A percentile compares a stretch with the other conserved stretches of the same genome.
These are phyloP conservation scores for Aspergillus neotritici DNA, from an alignment of 2,329 filamentous ascomycete genomes.

Conservation along the genomic window DNA sequence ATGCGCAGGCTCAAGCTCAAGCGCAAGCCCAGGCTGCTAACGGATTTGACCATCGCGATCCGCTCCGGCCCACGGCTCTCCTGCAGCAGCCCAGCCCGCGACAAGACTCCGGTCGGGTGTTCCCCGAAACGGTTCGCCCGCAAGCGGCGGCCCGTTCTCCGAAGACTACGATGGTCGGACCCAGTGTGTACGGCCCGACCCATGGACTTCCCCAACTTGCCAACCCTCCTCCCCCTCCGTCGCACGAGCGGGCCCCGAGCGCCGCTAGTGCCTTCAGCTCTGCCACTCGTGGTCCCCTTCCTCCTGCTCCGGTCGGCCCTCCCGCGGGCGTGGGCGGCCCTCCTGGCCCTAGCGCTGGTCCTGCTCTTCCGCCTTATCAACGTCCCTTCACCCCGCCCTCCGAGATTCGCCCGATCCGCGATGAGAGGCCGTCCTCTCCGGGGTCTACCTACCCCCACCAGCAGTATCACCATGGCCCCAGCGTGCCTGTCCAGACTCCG, in stretches of 20 bases:
- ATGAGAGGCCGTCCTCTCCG: slow-evolving; percentile 85
- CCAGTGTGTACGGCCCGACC: slow-evolving; percentile 46
- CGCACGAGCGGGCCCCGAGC: slow-evolving; percentile 35
- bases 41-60: slow-evolving; percentile 74
- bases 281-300: slow-evolving; percentile 41
- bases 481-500: slow-evolving; percentile 42
- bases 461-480: slow-evolving; percentile 70
- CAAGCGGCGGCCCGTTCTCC: slow-evolving; percentile 56
- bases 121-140: slow-evolving; percentile 58
- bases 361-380: slow-evolving; percentile 67
- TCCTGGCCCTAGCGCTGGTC: slow-evolving; percentile 49
- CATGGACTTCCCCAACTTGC: slow-evolving; percentile 49
- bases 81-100: slow-evolving; percentile 71
- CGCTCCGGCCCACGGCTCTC: slow-evolving; percentile 61
- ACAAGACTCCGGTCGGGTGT: slow-evolving; percentile 63
- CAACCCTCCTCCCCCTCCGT: slow-evolving; percentile 41
- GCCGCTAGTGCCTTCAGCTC: slow-evolving; percentile 24
- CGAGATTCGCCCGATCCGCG: slow-evolving; percentile 75
- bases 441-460: slow-evolving; percentile 79
- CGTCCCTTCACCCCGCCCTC: slow-evolving; percentile 71
- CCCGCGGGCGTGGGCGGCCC: slow-evolving; percentile 48
- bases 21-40: slow-evolving; percentile 49
- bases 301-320: slow-evolving; percentile 32
- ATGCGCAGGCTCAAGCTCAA: slow-evolving; percentile 49
- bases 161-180: slow-evolving; percentile 50